Conservation (phyloP, 2,329 filamentous ascomycete species). For the Sporothrix globosa region DNA sequence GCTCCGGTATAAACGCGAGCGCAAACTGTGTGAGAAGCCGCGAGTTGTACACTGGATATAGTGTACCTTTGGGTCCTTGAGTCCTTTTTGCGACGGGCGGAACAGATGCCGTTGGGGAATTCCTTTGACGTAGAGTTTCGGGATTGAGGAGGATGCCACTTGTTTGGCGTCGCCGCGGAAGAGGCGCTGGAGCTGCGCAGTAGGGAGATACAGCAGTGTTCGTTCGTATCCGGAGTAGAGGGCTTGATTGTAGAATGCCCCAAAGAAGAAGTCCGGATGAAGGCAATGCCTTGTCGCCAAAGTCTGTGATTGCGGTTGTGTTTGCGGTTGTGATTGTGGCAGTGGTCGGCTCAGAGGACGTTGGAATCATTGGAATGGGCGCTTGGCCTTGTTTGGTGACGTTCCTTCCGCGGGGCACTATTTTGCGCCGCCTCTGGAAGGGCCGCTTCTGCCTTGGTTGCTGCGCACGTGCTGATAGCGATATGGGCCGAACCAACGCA, state of each 20-base stretch:
- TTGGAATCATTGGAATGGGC: constrained; percentile 18
- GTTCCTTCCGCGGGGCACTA: constrained; percentile 23
- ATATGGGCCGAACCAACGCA: not conserved
- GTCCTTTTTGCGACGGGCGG: too few relatives aligned
- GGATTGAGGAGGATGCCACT: not conserved
- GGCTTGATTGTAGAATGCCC: not conserved
- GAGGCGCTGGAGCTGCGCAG: not conserved
- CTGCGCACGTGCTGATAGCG: constrained; percentile 26
- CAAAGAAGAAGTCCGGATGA: not conserved
- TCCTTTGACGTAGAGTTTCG: constrained; percentile 5
- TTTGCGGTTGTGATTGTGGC: not conserved
- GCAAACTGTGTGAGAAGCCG: not conserved
- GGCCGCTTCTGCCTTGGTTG: constrained; percentile 3
- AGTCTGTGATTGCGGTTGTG: not conserved
- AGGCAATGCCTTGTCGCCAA: not conserved
- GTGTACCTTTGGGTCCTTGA: not conserved
- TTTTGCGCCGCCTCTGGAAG: constrained; percentile 16
- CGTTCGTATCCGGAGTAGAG: not conserved
- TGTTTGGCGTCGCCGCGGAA: constrained; percentile 4
- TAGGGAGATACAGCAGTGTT: not conserved
- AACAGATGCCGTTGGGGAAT: not conserved
- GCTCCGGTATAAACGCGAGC: not conserved
- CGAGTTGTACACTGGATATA: not conserved
- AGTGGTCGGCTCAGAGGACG: not conserved
- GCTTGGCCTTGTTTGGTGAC: constrained; percentile 21